Conservation (phyloP, 345 rosid genomes). For the Populus euphratica region DNA sequence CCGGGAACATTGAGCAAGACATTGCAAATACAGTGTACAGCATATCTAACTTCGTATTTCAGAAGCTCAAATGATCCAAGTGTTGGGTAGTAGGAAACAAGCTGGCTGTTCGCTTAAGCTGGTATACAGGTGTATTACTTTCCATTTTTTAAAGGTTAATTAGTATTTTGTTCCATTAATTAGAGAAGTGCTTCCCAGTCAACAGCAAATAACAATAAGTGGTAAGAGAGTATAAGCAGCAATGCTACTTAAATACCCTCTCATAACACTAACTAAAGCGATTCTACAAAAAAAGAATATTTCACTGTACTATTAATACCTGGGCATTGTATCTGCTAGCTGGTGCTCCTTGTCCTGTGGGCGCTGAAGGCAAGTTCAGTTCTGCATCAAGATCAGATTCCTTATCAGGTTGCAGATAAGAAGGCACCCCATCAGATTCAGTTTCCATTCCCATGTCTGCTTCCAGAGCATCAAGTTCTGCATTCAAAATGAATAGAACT, state of each 20-base stretch:
- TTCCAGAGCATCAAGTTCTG: slow-evolving; percentile 96
- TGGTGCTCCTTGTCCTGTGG: slow-evolving; percentile 51
- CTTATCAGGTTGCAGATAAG: slow-evolving; percentile 91
- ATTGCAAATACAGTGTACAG: neutral
- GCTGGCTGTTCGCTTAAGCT: neutral
- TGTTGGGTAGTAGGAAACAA: neutral
- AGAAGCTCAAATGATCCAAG: neutral
- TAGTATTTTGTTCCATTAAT: neutral
- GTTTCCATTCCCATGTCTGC: slow-evolving; percentile 95
- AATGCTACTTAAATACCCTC: neutral
- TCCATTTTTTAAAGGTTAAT: neutral
- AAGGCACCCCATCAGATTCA: slow-evolving; percentile 81
- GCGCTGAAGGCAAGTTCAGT: slow-evolving; percentile 82
- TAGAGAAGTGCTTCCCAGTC: neutral
- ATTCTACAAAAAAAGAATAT: neutral
- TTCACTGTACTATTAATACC: slow-evolving; percentile 36
- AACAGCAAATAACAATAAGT: neutral
- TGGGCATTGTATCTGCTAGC: slow-evolving; percentile 59
- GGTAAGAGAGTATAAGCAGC: neutral
- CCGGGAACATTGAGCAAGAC: neutral
- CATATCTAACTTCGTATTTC: neutral
- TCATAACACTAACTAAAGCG: neutral
- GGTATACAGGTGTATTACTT: neutral
- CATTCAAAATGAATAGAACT: neutral
- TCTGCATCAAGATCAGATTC: slow-evolving; percentile 69